These are phyloP conservation scores for Aureobasidium sp. DNA, from an alignment of 2,329 filamentous ascomycete species.

Conservation along the genomic window DNA sequence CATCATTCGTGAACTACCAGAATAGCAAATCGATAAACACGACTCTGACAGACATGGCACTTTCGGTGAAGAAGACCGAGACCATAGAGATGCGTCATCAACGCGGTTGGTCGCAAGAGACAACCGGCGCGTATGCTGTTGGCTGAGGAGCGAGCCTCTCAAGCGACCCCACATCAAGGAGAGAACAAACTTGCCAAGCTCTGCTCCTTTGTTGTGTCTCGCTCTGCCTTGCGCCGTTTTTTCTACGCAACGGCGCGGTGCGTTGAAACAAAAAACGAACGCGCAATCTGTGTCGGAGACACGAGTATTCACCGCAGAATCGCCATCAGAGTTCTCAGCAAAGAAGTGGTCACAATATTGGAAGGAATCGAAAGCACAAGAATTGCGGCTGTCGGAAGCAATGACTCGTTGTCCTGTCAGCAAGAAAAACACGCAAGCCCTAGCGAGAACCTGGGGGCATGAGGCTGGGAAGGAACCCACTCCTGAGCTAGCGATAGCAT, in stretches of 20 bases:
- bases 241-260: neutral
- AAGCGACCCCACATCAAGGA: neutral
- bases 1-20: neutral
- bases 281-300: conserved; percentile 5
- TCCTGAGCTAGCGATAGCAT: conserved; percentile 12
- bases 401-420: neutral
- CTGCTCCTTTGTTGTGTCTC: conserved; percentile 1
- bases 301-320: neutral
- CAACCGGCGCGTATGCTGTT: conserved; percentile 4
- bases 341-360: neutral
- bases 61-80: neutral
- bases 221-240: neutral
- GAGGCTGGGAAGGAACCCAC: conserved; percentile 8
- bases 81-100: neutral
- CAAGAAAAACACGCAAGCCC: conserved; percentile 5
- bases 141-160: conserved; percentile 1
- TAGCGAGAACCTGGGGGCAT: conserved; percentile 4
- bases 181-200: neutral
- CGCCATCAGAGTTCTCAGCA: neutral
- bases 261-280: conserved; percentile 1
- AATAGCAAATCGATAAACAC: neutral
- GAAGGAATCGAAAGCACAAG: neutral
- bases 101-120: conserved; percentile 2
- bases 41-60: neutral
- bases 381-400: neutral